phyloP scores from a whole-genome alignment of 306 rosid species.

The Bauhinia variegata region DNA sequence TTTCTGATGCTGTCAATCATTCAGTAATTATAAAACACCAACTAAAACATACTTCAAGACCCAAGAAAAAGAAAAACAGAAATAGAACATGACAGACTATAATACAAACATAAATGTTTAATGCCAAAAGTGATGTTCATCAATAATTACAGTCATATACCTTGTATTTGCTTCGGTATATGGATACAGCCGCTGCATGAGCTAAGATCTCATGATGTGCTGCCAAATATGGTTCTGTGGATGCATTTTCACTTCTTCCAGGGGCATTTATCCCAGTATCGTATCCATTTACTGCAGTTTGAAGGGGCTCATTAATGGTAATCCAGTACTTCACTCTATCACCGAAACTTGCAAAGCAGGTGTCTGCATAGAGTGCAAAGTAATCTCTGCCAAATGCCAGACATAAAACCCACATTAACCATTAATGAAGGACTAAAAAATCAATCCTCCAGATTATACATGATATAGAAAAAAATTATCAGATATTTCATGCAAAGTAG shows the following conservation, averaged over 20 bases:
- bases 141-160: conserved; percentile 41
- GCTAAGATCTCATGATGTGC: conserved; percentile 90
- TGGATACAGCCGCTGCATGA: conserved; percentile 77
- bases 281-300: conserved; percentile 81
- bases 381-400: conserved; percentile 61
- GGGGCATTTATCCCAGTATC: conserved; percentile 70
- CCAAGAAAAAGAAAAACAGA: conserved; percentile 14
- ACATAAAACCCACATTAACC: conserved; percentile 30
- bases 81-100: conserved; percentile 14
- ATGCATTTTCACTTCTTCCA: conserved; percentile 66
- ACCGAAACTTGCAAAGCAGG: conserved; percentile 89
- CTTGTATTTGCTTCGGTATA: conserved; percentile 82
- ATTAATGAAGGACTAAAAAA: conserved; percentile 16
- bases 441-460: not conserved
- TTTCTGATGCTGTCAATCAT: too few relatives aligned
- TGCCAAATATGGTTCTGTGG: conserved; percentile 71
- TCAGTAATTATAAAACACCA: not conserved
- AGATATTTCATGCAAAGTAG: not conserved
- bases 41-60: not conserved
- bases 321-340: conserved; percentile 95
- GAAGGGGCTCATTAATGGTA: conserved; percentile 87
- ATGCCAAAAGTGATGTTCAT: not conserved
- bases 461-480: too few relatives aligned
- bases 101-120: conserved; percentile 5
- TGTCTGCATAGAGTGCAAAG: conserved; percentile 77